Base-by-base conservation (phyloP, 2,329 filamentous ascomycete genomes). In the Exophiala mesophila region DNA sequence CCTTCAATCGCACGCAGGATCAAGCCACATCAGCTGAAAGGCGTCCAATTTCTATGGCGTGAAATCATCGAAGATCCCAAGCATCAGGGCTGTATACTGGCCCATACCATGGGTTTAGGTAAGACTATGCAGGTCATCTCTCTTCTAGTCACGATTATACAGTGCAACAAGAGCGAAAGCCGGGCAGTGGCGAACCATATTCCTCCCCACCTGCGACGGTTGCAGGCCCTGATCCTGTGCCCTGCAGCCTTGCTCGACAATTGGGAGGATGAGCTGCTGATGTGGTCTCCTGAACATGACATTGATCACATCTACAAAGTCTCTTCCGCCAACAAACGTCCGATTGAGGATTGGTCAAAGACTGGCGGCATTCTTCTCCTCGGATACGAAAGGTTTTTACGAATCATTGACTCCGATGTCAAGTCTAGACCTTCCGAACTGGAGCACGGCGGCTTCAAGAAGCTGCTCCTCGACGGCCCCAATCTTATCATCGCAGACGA, bases 101-200 rank as follows among this genome's bases (percentile, higher is more conserved):
- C 88, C 4, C 88, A 95, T 60, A 87, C 85, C 0, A 95, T 95
- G 88, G 89, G 89, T 1, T 67, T 95, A 2, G 88, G 88, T 12
- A 96, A 95, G 67, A 94, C 88, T 0, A 88, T 94, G 82, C 88
- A 95, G 66, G 78, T 88, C 4, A 87, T 95, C 45, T 85, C 87
- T 1, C 68, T 95, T n/a, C 73, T 96, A 4, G 74, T 85, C 12
- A 81, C 85, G 0, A 76, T 95, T 47, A 72, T 80, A 3, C 75
- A 85, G 53, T 78, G 86, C 3, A 72, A 78, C 3, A 59, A 60
- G 15, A 89, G 84, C 0, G 20, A 60, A 0, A 75, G 88, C 40
- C 61, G 66, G 1, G 61, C 67, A 0, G 65, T 90, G 4, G 64
- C 63, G 3, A 67, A 68, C 0, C 87, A 94, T 59, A 76, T 96